Conservation (phyloP, 208 protist species). For the Wallacemonas rigidus region DNA sequence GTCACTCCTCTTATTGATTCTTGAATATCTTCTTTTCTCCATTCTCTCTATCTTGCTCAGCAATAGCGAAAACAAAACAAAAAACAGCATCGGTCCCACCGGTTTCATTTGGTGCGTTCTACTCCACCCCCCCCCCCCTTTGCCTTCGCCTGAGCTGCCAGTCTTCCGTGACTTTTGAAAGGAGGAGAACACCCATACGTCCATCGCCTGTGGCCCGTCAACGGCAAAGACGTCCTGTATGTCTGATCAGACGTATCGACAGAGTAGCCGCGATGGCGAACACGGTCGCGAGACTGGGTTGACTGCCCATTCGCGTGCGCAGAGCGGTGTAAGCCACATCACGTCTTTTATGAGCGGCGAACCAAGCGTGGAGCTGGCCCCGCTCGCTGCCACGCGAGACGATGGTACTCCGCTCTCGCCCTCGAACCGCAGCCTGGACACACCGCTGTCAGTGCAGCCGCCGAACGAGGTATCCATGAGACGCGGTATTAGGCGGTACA, state of each 20-base stretch:
- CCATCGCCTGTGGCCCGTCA: too few species aligned
- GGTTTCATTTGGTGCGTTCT: too few species aligned
- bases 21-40: too few species aligned
- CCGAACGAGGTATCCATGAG: neutral
- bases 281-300: neutral
- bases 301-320: neutral
- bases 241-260: neutral
- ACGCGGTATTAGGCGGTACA: constrained; percentile 8
- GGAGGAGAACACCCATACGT: too few species aligned
- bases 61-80: too few species aligned
- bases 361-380: neutral
- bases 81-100: too few species aligned
- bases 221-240: too few species aligned
- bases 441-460: constrained; percentile 1
- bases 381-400: neutral
- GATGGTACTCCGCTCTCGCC: neutral
- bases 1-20: too few species aligned
- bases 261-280: neutral
- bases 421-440: neutral
- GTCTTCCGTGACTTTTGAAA: too few species aligned
- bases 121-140: too few species aligned
- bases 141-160: too few species aligned
- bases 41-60: too few species aligned
- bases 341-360: neutral
- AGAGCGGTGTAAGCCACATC: constrained; percentile 4